Evolutionary conservation across 2,329 filamentous ascomycete species (phyloP).

Genomic region (Fusarium duplospermum): DNA sequence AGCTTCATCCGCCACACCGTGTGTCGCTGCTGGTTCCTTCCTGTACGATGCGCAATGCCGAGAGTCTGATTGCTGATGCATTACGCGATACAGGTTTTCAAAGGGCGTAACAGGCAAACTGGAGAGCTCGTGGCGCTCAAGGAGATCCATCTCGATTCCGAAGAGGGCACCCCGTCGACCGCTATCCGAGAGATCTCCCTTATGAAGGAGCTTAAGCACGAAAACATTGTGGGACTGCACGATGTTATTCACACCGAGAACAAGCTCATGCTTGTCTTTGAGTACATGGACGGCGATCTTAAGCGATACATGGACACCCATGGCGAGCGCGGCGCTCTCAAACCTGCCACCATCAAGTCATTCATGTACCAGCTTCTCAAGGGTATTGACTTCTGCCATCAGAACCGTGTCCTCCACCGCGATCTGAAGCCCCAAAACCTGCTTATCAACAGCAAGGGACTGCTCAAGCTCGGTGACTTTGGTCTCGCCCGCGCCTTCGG

Average conservation of each 20-base stretch:
- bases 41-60: no score
- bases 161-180: slow-evolving; percentile 96
- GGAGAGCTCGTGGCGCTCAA: slow-evolving; percentile 97
- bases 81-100: slow-evolving; percentile 79
- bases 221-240: slow-evolving; percentile 96
- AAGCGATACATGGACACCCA: slow-evolving; percentile 99
- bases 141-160: slow-evolving; percentile 98
- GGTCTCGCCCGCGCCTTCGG: slow-evolving; percentile 94
- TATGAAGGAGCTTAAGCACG: slow-evolving; percentile 99
- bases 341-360: slow-evolving; percentile 92
- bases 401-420: slow-evolving; percentile 94
- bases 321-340: slow-evolving; percentile 88
- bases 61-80: slow-evolving; percentile 19
- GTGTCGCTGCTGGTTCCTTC: background rate
- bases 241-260: slow-evolving; percentile 99
- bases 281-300: slow-evolving; percentile 98
- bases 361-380: slow-evolving; percentile 99
- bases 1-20: background rate
- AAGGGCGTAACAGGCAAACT: slow-evolving; percentile 96
- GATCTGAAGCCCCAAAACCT: slow-evolving; percentile 97
- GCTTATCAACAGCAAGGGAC: slow-evolving; percentile 90
- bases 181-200: slow-evolving; percentile 98
- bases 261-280: slow-evolving; percentile 99
- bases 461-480: slow-evolving; percentile 94
- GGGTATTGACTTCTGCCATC: slow-evolving; percentile 97